These are phyloP conservation scores for Metschnikowia noctiluminum DNA, from an alignment of 805 yeast species.

Conservation along the genomic window DNA sequence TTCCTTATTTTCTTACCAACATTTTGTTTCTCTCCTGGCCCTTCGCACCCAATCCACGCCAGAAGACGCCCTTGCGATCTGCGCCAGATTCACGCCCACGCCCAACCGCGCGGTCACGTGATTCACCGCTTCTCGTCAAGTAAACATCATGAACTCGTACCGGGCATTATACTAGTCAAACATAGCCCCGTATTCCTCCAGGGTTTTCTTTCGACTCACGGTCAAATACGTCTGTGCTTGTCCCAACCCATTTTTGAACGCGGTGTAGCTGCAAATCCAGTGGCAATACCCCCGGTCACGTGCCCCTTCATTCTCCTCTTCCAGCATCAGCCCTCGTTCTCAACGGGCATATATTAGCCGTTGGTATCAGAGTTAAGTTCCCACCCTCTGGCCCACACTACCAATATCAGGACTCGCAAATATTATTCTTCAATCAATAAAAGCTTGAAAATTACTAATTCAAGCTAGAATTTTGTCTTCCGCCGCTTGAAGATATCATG, in stretches of 20 bases:
- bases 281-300: background rate
- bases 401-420: too few species aligned
- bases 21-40: too few species aligned
- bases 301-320: background rate
- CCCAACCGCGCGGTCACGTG: conserved; percentile 1
- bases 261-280: background rate
- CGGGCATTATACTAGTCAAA: background rate
- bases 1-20: too few species aligned
- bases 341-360: too few species aligned
- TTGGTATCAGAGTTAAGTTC: too few species aligned
- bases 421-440: too few species aligned
- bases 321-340: background rate
- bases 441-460: too few species aligned
- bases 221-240: background rate
- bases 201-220: background rate
- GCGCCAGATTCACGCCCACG: background rate
- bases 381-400: too few species aligned
- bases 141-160: background rate
- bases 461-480: too few species aligned
- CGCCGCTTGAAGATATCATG: background rate
- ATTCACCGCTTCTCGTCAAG: conserved; percentile 1
- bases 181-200: background rate
- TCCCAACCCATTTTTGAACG: background rate
- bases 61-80: too few species aligned
- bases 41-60: too few species aligned